A percentile compares a stretch with the other conserved stretches of the same genome.
phyloP scores from a whole-genome alignment of 208 protist genomes.

The Entamoeba invadens region DNA sequence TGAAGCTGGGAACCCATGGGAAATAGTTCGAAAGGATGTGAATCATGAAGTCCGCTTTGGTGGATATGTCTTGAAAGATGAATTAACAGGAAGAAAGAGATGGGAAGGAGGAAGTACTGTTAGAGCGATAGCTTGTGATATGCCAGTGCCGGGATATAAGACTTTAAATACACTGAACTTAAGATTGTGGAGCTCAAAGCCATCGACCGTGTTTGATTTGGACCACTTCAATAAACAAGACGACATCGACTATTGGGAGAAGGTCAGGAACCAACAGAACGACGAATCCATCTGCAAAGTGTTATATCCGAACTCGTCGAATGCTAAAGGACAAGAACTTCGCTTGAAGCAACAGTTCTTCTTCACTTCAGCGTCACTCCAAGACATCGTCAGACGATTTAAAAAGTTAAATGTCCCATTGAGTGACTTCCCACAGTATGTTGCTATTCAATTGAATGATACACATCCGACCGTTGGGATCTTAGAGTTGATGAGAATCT shows the following conservation, averaged over 20 bases:
- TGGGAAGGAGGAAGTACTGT: conserved; percentile 8
- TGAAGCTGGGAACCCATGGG: conserved; percentile 36
- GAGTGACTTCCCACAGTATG: conserved; percentile 2
- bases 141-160: conserved; percentile 15
- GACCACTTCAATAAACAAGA: conserved; percentile 52
- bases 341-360: conserved; percentile 52
- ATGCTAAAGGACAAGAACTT: conserved; percentile 52
- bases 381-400: conserved; percentile 21
- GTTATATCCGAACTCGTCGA: conserved; percentile 60
- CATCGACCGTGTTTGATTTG: conserved; percentile 47
- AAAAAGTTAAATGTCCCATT: neutral
- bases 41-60: conserved; percentile 26
- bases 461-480: conserved; percentile 14
- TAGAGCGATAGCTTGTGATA: conserved; percentile 18
- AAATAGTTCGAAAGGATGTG: conserved; percentile 29
- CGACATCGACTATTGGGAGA: conserved; percentile 34
- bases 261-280: conserved; percentile 42
- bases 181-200: conserved; percentile 12
- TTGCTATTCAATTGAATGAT: conserved; percentile 24
- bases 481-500: conserved; percentile 41
- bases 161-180: conserved; percentile 13
- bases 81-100: neutral
- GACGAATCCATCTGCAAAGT: conserved; percentile 53
- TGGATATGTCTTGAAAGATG: conserved; percentile 6
- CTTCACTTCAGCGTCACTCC: conserved; percentile 18